phyloP scores from a whole-genome alignment of 495 filamentous ascomycete species.

The Penicillium cinerascens region DNA sequence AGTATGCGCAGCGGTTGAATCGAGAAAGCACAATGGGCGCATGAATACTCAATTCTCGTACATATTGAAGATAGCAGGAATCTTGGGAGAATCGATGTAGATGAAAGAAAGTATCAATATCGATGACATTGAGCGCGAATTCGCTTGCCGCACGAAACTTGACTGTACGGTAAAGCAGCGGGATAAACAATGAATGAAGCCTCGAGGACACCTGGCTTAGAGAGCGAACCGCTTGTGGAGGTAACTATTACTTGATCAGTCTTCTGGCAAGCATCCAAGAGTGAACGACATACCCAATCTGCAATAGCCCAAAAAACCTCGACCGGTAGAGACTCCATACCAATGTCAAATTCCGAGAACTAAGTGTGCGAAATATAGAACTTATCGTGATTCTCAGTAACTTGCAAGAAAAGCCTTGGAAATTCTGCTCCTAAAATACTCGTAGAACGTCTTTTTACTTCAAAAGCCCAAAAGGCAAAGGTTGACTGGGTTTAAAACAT shows the following conservation, averaged over 20 bases:
- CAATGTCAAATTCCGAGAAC: no score
- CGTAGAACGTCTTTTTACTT: no score
- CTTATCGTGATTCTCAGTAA: no score
- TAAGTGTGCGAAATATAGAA: no score
- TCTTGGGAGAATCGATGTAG: not conserved
- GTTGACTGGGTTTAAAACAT: no score
- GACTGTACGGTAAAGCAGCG: not conserved
- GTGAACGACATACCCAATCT: no score
- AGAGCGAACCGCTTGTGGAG: not conserved
- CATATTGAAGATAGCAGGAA: not conserved
- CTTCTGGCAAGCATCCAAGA: no score
- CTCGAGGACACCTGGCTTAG: conserved; percentile 5
- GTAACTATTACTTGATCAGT: not conserved
- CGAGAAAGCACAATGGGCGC: conserved; percentile 8
- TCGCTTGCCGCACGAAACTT: conserved; percentile 7
- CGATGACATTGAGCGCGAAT: conserved; percentile 8
- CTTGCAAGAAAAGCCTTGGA: no score
- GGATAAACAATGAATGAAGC: not conserved
- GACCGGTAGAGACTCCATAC: no score
- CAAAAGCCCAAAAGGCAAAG: no score
- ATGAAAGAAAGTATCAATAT: conserved; percentile 8
- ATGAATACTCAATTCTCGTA: not conserved
- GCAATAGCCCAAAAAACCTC: no score
- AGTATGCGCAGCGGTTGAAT: conserved; percentile 10
- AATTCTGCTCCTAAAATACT: no score